phyloP scores from a whole-genome alignment of 768 basidiomycete genomes.

The Mycena venus region DNA sequence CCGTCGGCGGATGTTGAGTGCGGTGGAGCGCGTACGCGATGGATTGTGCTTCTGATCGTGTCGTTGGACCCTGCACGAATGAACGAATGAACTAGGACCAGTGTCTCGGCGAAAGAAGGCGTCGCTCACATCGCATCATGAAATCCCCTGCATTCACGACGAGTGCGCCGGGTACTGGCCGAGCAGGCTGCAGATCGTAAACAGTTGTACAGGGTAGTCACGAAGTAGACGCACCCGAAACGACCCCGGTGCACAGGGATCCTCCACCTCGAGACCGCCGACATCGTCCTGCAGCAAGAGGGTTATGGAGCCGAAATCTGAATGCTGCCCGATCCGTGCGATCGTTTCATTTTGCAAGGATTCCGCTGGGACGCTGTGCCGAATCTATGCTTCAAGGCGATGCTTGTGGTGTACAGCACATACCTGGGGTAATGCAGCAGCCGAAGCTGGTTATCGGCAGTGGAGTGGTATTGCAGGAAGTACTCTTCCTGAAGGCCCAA shows the following conservation, averaged over 20 bases:
- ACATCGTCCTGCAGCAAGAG: conserved; percentile 71
- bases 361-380: conserved; percentile 47
- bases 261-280: conserved; percentile 74
- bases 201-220: too few species aligned
- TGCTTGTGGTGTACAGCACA: neutral
- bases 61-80: conserved; percentile 57
- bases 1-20: conserved; percentile 20
- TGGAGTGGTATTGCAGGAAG: conserved; percentile 58
- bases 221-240: conserved; percentile 46
- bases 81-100: too few species aligned
- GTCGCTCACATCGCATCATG: conserved; percentile 63
- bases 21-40: conserved; percentile 63
- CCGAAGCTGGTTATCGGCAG: conserved; percentile 66
- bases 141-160: conserved; percentile 68
- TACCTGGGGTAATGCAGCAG: conserved; percentile 68
- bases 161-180: conserved; percentile 59
- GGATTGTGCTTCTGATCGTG: conserved; percentile 62
- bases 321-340: conserved; percentile 62
- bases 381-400: too few species aligned
- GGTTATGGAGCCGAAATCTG: conserved; percentile 71
- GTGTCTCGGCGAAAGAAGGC: neutral
- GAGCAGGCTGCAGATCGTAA: conserved; percentile 57
- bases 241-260: conserved; percentile 59
- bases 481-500: conserved; percentile 60
- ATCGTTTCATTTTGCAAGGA: conserved; percentile 45